These are phyloP conservation scores for Fusarium torulosum DNA, from an alignment of 2,329 filamentous ascomycete genomes.

Conservation along the genomic window DNA sequence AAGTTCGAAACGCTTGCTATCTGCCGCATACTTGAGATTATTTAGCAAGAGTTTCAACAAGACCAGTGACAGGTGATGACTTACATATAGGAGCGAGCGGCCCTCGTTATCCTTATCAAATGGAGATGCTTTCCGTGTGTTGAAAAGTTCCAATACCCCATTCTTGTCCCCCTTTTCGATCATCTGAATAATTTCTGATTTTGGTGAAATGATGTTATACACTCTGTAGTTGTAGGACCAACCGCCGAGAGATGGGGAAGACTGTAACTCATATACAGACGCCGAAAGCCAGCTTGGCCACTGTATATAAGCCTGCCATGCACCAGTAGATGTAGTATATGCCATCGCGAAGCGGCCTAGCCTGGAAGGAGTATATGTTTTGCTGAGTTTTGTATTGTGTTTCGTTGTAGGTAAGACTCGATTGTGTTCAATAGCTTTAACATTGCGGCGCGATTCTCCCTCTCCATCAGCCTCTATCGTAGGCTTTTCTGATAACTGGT, in stretches of 20 bases:
- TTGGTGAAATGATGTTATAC: slow-evolving; percentile 39
- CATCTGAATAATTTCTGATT: slow-evolving; percentile 33
- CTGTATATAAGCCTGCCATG: slow-evolving; percentile 43
- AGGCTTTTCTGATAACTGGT: neutral
- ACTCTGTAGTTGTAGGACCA: slow-evolving; percentile 41
- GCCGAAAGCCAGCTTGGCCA: slow-evolving; percentile 45
- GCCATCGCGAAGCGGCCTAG: slow-evolving; percentile 24
- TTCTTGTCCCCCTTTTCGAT: slow-evolving; percentile 26
- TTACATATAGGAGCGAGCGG: no score
- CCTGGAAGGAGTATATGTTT: slow-evolving; percentile 21
- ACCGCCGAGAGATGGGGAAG: slow-evolving; percentile 27
- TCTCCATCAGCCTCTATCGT: neutral
- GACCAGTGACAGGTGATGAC: no score
- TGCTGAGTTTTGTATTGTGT: neutral
- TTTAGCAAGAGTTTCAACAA: no score
- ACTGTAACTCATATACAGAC: slow-evolving; percentile 33
- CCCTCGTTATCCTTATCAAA: no score
- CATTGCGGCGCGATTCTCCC: accelerated
- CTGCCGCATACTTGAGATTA: no score
- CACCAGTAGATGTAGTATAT: slow-evolving; percentile 17
- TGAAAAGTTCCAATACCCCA: slow-evolving; percentile 43
- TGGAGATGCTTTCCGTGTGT: slow-evolving; percentile 35
- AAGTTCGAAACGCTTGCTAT: no score
- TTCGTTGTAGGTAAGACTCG: neutral
- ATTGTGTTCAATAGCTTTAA: neutral